These are phyloP conservation scores for Isatis lusitanica DNA, from an alignment of 441 rosid species.

Conservation along the genomic window DNA sequence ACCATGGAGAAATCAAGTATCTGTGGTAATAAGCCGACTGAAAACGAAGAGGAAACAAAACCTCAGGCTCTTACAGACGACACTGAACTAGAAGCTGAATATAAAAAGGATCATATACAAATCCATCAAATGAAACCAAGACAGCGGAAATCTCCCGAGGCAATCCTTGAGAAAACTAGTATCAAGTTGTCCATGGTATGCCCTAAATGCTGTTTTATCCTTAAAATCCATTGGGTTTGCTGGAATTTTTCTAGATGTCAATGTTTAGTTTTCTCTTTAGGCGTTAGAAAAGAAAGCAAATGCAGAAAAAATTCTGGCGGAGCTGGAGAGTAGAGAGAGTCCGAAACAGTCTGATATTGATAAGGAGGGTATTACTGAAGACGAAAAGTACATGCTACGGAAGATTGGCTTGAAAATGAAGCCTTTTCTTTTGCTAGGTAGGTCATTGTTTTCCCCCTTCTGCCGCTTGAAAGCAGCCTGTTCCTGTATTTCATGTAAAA, in stretches of 20 bases:
- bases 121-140: constrained; percentile 35
- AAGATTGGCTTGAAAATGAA: constrained; percentile 94
- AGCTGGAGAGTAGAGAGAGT: constrained; percentile 52
- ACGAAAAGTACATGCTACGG: constrained; percentile 92
- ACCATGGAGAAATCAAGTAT: constrained; percentile 39
- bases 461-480: neutral
- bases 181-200: constrained; percentile 76
- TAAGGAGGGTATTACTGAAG: constrained; percentile 83
- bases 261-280: constrained; percentile 44
- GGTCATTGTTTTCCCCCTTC: constrained; percentile 35
- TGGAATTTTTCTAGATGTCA: neutral
- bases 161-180: constrained; percentile 56
- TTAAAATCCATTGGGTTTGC: constrained; percentile 22
- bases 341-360: constrained; percentile 58
- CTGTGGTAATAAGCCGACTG: constrained; percentile 28
- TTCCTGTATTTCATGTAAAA: constrained; percentile 13
- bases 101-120: constrained; percentile 31
- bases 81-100: constrained; percentile 32
- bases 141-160: constrained; percentile 50
- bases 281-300: constrained; percentile 78
- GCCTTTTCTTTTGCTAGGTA: constrained; percentile 89
- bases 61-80: constrained; percentile 25
- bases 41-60: constrained; percentile 32
- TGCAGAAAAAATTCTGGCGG: constrained; percentile 77
- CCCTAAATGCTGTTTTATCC: constrained; percentile 28